Base-by-base conservation (phyloP, 2,329 filamentous ascomycete genomes). In the Hypoxylon sp. region DNA sequence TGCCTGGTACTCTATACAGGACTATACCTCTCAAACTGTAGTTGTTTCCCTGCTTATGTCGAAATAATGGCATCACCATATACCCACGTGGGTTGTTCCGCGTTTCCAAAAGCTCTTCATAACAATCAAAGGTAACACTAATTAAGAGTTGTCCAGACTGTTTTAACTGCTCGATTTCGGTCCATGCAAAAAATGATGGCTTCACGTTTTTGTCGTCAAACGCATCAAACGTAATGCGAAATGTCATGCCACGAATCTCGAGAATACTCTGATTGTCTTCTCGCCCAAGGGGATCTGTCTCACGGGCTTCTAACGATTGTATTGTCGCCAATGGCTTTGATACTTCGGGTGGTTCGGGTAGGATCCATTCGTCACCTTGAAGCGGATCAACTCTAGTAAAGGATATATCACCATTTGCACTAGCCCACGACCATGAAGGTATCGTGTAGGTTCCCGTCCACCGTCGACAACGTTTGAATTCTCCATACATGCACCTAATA, bases 401-500 rank as follows among this genome's bases (percentile, higher is more conserved):
- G 26, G 9, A 14, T 17, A 53, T 19, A 24, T 11, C 17, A 11
- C 31, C 50, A 22, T 53, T 39, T 19, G 39, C 24, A 24, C 50
- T 53, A 26, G 50, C 50, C 50, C 50, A 53, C 3, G 50, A 53
- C 50, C 50, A 53, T 9, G 50, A 39, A 39, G 50, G 51, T 54
- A 54, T 54, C 13, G 3, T 39, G n/a, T 54, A 54, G 9, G 51
- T 54, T 11, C 51, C 33, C 6, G 3, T 17, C 33, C 51, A 54
- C 2, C 51, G 14, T 3, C 10, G 8, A 11, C 11, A 2, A 8
- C 17, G 9, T 11, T 5, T 14, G 19, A 17, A 14, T 39, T 6
- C 19, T 8, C 22, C 17, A 17, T 29, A 42, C 35, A 13, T 11
- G 19, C 48, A n/a, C 4, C 17, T 5, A 17, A 10, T 24, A 10